Base-by-base conservation (phyloP, 2,329 filamentous ascomycete species). In the Botrytis paeoniae region DNA sequence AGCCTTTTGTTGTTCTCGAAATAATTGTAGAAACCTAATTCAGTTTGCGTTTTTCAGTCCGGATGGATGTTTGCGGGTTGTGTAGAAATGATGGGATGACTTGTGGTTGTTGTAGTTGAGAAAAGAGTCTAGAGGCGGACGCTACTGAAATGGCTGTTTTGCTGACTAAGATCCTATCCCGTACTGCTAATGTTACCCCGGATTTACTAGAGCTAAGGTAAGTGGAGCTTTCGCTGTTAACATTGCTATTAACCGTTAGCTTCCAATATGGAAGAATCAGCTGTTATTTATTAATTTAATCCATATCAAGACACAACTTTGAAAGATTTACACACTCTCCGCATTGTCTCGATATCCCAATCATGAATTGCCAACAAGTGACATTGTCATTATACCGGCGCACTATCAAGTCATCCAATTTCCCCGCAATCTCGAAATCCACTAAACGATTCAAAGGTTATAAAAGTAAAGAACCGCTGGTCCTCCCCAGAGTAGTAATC, bases 401-500 rank as follows among this genome's bases (percentile, higher is more conserved):
- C 63, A 25, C 64, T 7, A 37, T 71, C 29, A 73, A 43, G 22
- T 45, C 39, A 25, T 61, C 57, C 12, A 45, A 45, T 35, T 39
- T 20, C 39, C 29, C 68, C 51, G 18, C 68, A 61, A 70, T 45
- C 39, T 45, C 39, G 14, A 72, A 59, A 48, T 18, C 32, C 29
- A 39, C 61, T 20, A 75, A 32, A 72, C 73, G 77, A 75, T 75
- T 60, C 69, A 73, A 68, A 20, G 51, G 48, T 66, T 70, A 68
- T 1, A 61, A 70, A 35, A 63, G 59, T 48, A 25, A 29, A 22
- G 74, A 77, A 61, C 75, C 78, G 69, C 73, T 75, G 74, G 78
- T 84, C 37, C 80, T 86, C 59, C 82, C 85, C 20, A 71, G 82
- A 29, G 75, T 85, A 18, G 78, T 88, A 4, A 81, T 89, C 57